Conservation (phyloP, 768 basidiomycete genomes). For the Collybia mongolica region DNA sequence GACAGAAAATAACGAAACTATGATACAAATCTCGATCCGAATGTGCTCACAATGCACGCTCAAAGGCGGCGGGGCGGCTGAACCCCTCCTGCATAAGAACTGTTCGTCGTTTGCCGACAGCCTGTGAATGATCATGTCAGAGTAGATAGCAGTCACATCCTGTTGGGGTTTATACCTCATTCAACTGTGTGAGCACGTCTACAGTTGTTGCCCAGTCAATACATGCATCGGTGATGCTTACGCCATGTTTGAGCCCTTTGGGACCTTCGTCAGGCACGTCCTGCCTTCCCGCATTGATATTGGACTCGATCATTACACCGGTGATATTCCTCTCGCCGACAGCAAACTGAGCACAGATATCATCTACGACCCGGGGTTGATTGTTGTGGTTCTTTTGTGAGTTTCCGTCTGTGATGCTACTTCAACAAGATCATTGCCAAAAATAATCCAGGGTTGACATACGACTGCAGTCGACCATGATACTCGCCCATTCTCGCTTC, state of each 20-base stretch:
- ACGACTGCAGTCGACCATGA: constrained; percentile 91
- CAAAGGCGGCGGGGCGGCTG: constrained; percentile 32
- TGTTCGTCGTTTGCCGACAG: constrained; percentile 46
- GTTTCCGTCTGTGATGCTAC: constrained; percentile 71
- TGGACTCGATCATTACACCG: constrained; percentile 97
- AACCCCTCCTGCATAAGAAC: constrained; percentile 38
- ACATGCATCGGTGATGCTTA: constrained; percentile 92
- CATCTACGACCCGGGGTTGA: constrained; percentile 77
- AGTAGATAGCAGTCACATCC: too few relatives aligned
- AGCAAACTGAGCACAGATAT: constrained; percentile 72
- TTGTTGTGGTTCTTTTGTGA: constrained; percentile 94
- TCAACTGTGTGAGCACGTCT: constrained; percentile 68
- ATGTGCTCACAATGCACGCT: constrained; percentile 18
- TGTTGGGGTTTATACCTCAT: constrained; percentile 38
- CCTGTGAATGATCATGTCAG: constrained; percentile 22
- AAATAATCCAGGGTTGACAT: constrained; percentile 23
- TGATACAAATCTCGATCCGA: constrained; percentile 2
- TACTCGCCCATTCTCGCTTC: constrained; percentile 59
- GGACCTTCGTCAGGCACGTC: constrained; percentile 80
- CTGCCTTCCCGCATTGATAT: constrained; percentile 89
- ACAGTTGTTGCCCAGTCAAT: constrained; percentile 84
- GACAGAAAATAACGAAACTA: neutral
- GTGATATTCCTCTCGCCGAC: constrained; percentile 74
- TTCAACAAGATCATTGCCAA: constrained; percentile 1
- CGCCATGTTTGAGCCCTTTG: constrained; percentile 66